phyloP scores from a whole-genome alignment of 139 green algal species.

The Astrephomene gubernaculifera region DNA sequence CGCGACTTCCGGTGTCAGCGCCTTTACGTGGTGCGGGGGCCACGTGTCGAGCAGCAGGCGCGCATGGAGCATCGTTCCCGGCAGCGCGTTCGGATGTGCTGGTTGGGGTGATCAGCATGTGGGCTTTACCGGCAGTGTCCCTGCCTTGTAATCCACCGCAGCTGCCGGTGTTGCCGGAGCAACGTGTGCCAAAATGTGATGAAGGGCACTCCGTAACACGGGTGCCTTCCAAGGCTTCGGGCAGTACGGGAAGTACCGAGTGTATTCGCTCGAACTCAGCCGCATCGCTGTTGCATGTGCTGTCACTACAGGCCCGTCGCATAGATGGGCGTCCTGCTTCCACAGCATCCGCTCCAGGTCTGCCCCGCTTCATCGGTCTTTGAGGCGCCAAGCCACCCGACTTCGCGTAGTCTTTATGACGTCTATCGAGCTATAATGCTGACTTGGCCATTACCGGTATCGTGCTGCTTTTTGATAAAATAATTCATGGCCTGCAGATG shows the following conservation, averaged over 20 bases:
- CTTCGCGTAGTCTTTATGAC: not conserved
- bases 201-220: not conserved
- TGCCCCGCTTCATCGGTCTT: not conserved
- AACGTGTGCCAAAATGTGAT: not conserved
- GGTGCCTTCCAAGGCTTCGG: not conserved
- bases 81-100: not conserved
- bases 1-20: not conserved
- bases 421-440: not conserved
- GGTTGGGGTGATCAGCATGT: not conserved
- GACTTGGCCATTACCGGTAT: not conserved
- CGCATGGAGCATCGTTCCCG: not conserved
- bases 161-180: not conserved
- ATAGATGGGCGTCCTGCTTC: not conserved
- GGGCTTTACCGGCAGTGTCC: not conserved
- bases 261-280: conserved; percentile 6
- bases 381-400: not conserved
- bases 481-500: too few relatives aligned
- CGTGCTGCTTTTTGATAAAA: too few relatives aligned
- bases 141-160: not conserved
- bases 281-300: not conserved
- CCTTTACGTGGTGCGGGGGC: not conserved
- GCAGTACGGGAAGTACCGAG: not conserved
- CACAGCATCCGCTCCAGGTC: not conserved
- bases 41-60: not conserved
- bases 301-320: conserved; percentile 4